phyloP scores from a whole-genome alignment of 2,329 filamentous ascomycete species.

The Xylariomycetidae sp. region DNA sequence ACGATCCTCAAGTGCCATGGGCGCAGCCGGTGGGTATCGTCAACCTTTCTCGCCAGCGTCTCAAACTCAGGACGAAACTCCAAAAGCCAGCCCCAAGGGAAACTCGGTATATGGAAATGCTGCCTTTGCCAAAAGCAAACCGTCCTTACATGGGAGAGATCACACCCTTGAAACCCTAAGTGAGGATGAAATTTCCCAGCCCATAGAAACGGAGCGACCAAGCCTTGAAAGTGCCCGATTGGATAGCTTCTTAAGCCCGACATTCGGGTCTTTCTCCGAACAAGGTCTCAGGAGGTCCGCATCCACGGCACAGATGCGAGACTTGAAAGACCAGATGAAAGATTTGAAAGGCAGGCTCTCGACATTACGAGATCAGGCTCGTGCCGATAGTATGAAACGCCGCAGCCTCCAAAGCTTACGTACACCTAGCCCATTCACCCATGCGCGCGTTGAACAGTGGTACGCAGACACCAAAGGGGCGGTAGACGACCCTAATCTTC shows the following conservation, averaged over 20 bases:
- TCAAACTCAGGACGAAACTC: slow-evolving; percentile 33
- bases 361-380: slow-evolving; percentile 69
- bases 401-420: slow-evolving; percentile 72
- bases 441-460: slow-evolving; percentile 56
- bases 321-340: slow-evolving; percentile 78
- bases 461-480: slow-evolving; percentile 31
- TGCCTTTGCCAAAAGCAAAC: slow-evolving; percentile 26
- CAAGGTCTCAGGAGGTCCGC: slow-evolving; percentile 58
- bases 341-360: slow-evolving; percentile 83
- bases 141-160: slow-evolving; percentile 37
- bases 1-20: slow-evolving; percentile 61
- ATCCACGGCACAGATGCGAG: slow-evolving; percentile 68
- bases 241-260: slow-evolving; percentile 40
- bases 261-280: slow-evolving; percentile 36
- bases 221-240: slow-evolving; percentile 28
- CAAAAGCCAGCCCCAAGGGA: slow-evolving; percentile 21
- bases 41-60: slow-evolving; percentile 44
- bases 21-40: slow-evolving; percentile 54
- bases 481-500: slow-evolving; percentile 4
- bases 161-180: slow-evolving; percentile 46
- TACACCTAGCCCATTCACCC: slow-evolving; percentile 74
- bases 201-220: slow-evolving; percentile 15
- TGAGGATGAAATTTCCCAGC: slow-evolving; percentile 43
- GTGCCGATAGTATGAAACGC: slow-evolving; percentile 73
- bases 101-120: slow-evolving; percentile 16